phyloP scores from a whole-genome alignment of 176 grass and related monocot species.

The Carex myosuroides region DNA sequence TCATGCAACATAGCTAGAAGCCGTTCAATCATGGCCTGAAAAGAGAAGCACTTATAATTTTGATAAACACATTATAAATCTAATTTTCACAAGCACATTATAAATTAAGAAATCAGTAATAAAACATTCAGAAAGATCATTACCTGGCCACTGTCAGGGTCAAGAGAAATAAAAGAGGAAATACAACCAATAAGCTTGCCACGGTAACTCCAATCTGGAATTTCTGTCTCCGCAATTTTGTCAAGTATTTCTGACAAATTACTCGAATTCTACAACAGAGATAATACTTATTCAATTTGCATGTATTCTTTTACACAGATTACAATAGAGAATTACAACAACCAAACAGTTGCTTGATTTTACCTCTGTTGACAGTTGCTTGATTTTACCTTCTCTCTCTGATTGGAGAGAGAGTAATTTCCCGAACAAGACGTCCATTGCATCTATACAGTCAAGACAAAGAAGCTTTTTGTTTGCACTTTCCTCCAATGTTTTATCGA shows the following conservation, averaged over 20 bases:
- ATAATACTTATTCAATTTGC: conserved; percentile 25
- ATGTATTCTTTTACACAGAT: conserved; percentile 15
- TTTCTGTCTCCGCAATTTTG: conserved; percentile 39
- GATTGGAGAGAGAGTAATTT: conserved; percentile 33
- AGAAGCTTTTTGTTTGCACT: conserved; percentile 35
- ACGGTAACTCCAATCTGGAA: conserved; percentile 60
- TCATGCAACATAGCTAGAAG: conserved; percentile 93
- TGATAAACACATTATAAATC: conserved; percentile 7
- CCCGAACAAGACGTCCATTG: conserved; percentile 41
- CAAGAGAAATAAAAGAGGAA: conserved; percentile 61
- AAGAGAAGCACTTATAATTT: neutral
- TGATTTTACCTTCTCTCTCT: neutral
- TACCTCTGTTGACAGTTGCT: conserved; percentile 25
- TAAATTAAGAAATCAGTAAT: conserved; percentile 6
- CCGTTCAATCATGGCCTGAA: conserved; percentile 66
- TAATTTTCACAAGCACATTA: neutral
- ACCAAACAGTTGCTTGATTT: conserved; percentile 29
- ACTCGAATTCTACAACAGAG: conserved; percentile 44
- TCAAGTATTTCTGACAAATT: conserved; percentile 51
- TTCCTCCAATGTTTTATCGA: conserved; percentile 40
- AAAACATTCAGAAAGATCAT: conserved; percentile 5
- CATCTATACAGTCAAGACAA: conserved; percentile 41
- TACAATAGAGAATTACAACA: neutral
- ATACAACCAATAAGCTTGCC: conserved; percentile 77
- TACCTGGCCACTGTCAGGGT: conserved; percentile 70